Percentiles rank a stretch among this genome's conserved stretches.
Evolutionary conservation across 352 stramenopile genomes (phyloP).

Genomic region (Phytophthora aleatoria): DNA sequence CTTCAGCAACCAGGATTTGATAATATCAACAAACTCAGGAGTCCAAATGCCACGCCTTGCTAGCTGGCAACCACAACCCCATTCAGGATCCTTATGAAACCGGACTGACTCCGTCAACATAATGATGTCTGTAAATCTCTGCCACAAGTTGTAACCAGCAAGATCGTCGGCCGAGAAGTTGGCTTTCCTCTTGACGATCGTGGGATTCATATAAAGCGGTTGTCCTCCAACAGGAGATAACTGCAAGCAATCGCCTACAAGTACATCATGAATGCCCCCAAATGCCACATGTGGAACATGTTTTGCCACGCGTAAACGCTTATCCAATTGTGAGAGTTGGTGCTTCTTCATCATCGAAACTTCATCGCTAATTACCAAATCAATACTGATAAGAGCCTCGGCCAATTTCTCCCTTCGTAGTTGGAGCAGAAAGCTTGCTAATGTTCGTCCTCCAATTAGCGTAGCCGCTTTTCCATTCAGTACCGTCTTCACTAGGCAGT

Average conservation of each 20-base stretch:
- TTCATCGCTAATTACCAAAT: neutral
- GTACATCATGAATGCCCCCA: slow-evolving; percentile 3
- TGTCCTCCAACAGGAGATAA: slow-evolving; percentile 1
- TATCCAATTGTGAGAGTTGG: slow-evolving; percentile 6
- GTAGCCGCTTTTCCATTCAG: no score
- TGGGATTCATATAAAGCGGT: neutral
- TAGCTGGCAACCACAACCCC: slow-evolving; percentile 26
- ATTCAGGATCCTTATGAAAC: slow-evolving; percentile 30
- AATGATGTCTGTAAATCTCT: neutral
- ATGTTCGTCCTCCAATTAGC: no score
- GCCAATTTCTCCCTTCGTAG: neutral
- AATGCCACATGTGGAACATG: neutral
- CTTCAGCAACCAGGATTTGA: neutral
- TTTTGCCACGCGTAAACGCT: neutral
- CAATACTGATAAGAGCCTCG: neutral
- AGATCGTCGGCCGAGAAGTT: neutral
- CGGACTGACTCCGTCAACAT: slow-evolving; percentile 23
- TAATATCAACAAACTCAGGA: slow-evolving; percentile 4
- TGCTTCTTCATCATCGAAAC: slow-evolving; percentile 5
- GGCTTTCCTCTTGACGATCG: no score
- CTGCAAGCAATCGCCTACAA: slow-evolving; percentile 6
- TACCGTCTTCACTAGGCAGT: no score
- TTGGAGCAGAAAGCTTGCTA: neutral
- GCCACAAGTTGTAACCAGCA: slow-evolving; percentile 3
- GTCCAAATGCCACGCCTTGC: slow-evolving; percentile 23